These are phyloP conservation scores for Rubroboletus satanas DNA, from an alignment of 768 basidiomycete genomes.

Conservation along the genomic window DNA sequence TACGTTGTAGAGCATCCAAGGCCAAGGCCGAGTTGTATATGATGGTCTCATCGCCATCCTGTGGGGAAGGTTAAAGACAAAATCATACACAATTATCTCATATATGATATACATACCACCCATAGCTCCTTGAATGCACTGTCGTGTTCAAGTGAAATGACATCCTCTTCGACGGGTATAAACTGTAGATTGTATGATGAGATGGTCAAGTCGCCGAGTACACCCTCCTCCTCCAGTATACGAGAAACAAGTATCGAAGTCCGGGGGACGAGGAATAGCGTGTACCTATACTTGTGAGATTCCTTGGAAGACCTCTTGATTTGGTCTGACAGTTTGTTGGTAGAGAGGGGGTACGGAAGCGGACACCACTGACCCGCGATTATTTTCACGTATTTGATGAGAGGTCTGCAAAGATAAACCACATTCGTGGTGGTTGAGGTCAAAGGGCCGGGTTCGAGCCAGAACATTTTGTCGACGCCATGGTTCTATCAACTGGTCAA, in stretches of 20 bases:
- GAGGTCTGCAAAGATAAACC: conserved; percentile 88
- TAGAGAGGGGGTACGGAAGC: conserved; percentile 13
- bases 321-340: conserved; percentile 60
- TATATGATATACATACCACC: conserved; percentile 57
- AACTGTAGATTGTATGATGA: conserved; percentile 89
- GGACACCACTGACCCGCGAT: conserved; percentile 68
- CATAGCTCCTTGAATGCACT: conserved; percentile 84
- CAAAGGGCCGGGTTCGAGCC: conserved; percentile 89
- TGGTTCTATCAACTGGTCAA: conserved; percentile 65
- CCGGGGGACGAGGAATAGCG: conserved; percentile 82
- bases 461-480: conserved; percentile 99
- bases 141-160: conserved; percentile 86
- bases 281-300: conserved; percentile 77
- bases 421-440: conserved; percentile 82
- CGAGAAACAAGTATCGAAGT: conserved; percentile 80
- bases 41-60: conserved; percentile 93
- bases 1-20: conserved; percentile 72
- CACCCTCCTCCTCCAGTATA: conserved; percentile 94
- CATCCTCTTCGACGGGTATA: conserved; percentile 89
- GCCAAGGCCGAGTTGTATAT: conserved; percentile 89
- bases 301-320: conserved; percentile 77
- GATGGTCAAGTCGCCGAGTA: conserved; percentile 89
- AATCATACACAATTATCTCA: not conserved
- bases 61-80: not conserved
- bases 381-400: conserved; percentile 79